Evolutionary conservation across 768 basidiomycete species (phyloP).

Genomic region (Imleria badia): DNA sequence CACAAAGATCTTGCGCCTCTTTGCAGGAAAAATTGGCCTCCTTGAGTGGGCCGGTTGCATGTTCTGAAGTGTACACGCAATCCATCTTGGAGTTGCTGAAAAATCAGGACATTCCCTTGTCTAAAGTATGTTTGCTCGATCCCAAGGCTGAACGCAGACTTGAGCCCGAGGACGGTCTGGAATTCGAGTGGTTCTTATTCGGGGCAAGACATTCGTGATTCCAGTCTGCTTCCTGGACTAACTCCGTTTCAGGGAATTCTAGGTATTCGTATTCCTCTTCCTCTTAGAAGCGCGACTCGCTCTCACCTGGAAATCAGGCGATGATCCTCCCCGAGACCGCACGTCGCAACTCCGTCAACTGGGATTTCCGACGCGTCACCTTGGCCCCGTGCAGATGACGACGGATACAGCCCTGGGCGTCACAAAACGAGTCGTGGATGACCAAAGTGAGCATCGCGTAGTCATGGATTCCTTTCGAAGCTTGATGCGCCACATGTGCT

Average conservation of each 20-base stretch:
- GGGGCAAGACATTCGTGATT: constrained; percentile 51
- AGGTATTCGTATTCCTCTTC: constrained; percentile 40
- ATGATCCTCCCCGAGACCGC: constrained; percentile 93
- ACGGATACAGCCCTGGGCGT: constrained; percentile 96
- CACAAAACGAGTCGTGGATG: constrained; percentile 77
- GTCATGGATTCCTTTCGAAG: not conserved
- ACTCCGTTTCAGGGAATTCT: constrained; percentile 52
- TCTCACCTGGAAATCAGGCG: constrained; percentile 51
- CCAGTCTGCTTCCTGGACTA: not conserved
- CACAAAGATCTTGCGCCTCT: constrained; percentile 60
- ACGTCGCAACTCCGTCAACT: constrained; percentile 84
- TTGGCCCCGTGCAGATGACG: constrained; percentile 94
- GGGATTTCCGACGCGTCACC: constrained; percentile 84
- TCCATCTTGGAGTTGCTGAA: constrained; percentile 16
- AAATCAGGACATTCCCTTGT: constrained; percentile 36
- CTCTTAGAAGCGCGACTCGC: not conserved
- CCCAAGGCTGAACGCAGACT: constrained; percentile 76
- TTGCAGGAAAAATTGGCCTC: constrained; percentile 36
- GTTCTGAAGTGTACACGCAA: constrained; percentile 27
- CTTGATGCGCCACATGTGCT: not conserved
- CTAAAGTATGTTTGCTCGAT: constrained; percentile 88
- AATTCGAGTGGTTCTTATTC: constrained; percentile 89
- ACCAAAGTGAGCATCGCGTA: constrained; percentile 49
- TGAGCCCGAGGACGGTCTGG: constrained; percentile 73
- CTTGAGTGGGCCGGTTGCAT: constrained; percentile 11